Percentiles rank a stretch among this genome's conserved stretches.
phyloP scores from a whole-genome alignment of 805 yeast genomes.

The Kluyveromyces aestuarii region DNA sequence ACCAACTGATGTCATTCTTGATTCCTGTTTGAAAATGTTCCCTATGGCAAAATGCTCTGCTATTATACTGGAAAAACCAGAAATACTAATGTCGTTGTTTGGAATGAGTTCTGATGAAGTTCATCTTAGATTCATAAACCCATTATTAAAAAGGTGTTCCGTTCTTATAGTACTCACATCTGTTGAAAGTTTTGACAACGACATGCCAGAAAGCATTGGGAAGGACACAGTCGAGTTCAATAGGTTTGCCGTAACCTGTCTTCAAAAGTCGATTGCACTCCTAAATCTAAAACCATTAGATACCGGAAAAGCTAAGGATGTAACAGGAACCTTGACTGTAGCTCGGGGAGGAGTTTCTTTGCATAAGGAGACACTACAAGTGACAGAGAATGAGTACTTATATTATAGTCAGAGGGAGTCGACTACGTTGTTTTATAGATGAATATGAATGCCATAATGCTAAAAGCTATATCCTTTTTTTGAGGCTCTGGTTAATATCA shows the following conservation, averaged over 20 bases:
- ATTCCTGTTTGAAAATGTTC: slow-evolving; percentile 59
- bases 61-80: slow-evolving; percentile 26
- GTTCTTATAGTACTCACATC: slow-evolving; percentile 18
- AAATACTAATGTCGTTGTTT: slow-evolving; percentile 20
- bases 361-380: slow-evolving; percentile 15
- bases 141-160: slow-evolving; percentile 17
- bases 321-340: slow-evolving; percentile 62
- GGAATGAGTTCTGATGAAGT: slow-evolving; percentile 21
- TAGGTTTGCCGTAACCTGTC: slow-evolving; percentile 14
- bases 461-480: not conserved
- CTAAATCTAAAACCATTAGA: slow-evolving; percentile 56
- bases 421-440: slow-evolving; percentile 34
- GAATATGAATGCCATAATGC: slow-evolving; percentile 2
- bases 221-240: slow-evolving; percentile 19
- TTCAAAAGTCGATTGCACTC: slow-evolving; percentile 18
- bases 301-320: slow-evolving; percentile 77
- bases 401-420: slow-evolving; percentile 49
- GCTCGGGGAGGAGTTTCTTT: slow-evolving; percentile 43
- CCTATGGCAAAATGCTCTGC: slow-evolving; percentile 37
- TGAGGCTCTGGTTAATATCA: slow-evolving; percentile 41
- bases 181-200: slow-evolving; percentile 11
- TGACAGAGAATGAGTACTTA: slow-evolving; percentile 54
- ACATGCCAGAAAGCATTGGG: slow-evolving; percentile 11
- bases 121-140: slow-evolving; percentile 18
- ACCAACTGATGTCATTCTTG: slow-evolving; percentile 68